Evolutionary conservation across 2,329 filamentous ascomycete genomes (phyloP).

Genomic region (Aspergillus jensenii): DNA sequence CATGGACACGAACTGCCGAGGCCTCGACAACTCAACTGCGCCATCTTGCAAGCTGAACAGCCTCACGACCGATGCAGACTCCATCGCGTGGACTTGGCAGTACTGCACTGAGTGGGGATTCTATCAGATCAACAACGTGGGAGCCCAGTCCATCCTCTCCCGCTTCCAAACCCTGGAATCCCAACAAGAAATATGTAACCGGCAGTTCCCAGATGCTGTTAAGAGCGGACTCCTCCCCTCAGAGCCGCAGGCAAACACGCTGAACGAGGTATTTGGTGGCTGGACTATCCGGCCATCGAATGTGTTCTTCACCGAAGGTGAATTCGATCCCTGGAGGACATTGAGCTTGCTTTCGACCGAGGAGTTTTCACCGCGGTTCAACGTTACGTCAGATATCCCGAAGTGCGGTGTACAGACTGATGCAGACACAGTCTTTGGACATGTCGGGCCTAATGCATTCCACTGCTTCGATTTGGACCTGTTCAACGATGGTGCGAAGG

Average conservation of each 20-base stretch:
- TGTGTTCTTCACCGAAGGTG: conserved; percentile 50
- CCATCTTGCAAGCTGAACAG: conserved; percentile 40
- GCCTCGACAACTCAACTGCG: conserved; percentile 21
- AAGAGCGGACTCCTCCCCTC: conserved; percentile 41
- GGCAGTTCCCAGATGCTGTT: conserved; percentile 48
- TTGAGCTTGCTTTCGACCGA: conserved; percentile 46
- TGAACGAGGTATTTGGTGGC: conserved; percentile 49
- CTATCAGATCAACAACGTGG: conserved; percentile 50
- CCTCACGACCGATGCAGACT: conserved; percentile 33
- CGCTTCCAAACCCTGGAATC: conserved; percentile 48
- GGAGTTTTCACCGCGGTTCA: conserved; percentile 38
- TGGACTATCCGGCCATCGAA: conserved; percentile 55
- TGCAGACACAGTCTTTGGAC: conserved; percentile 48
- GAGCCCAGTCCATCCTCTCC: conserved; percentile 48
- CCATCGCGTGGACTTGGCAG: conserved; percentile 52
- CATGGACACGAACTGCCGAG: conserved; percentile 43
- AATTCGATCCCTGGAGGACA: conserved; percentile 55
- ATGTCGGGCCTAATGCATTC: conserved; percentile 45
- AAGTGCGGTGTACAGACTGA: conserved; percentile 41
- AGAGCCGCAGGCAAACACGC: conserved; percentile 37
- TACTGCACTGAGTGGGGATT: conserved; percentile 56
- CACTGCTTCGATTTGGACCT: conserved; percentile 51
- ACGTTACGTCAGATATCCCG: conserved; percentile 42
- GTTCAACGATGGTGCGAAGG: conserved; percentile 29
- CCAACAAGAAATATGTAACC: conserved; percentile 47